A percentile compares a stretch with the other conserved stretches of the same genome.
phyloP scores from a whole-genome alignment of 148 eudicot genomes.

The Cornus controversa region DNA sequence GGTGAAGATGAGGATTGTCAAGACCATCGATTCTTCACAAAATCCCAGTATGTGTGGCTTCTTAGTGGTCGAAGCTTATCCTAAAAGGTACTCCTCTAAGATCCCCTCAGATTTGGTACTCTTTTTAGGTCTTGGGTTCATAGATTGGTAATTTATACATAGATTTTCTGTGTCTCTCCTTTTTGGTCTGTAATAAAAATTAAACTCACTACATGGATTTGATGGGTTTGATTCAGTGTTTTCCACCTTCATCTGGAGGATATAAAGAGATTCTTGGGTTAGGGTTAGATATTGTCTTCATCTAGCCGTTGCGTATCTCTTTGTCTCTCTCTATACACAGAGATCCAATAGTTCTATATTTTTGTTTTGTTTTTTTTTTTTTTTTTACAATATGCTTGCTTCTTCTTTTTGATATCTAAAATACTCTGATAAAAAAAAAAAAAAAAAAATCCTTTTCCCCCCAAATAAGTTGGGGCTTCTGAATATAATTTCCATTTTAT shows the following conservation, averaged over 20 bases:
- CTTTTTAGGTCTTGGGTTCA: conserved; percentile 63
- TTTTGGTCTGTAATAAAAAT: background rate
- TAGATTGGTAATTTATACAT: conserved; percentile 42
- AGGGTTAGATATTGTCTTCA: conserved; percentile 30
- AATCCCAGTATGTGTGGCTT: conserved; percentile 38
- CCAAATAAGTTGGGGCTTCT: background rate
- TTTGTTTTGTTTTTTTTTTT: background rate
- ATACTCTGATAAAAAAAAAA: background rate
- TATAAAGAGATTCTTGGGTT: conserved; percentile 26
- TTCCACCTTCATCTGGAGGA: conserved; percentile 28
- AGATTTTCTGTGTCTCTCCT: background rate
- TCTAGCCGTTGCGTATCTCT: conserved; percentile 17
- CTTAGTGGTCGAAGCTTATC: conserved; percentile 55
- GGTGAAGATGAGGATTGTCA: conserved; percentile 39
- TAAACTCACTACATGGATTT: conserved; percentile 16
- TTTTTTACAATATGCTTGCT: background rate
- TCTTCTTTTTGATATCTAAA: conserved; percentile 6
- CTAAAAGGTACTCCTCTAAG: conserved; percentile 65
- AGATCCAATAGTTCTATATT: background rate
- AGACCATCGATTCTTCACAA: conserved; percentile 33
- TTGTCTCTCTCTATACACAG: background rate
- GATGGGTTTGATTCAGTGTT: conserved; percentile 29
- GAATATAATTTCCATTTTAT: background rate
- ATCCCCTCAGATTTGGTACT: conserved; percentile 60
- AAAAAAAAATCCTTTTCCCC: background rate